Evolutionary conservation across 1,139 yeast genomes (phyloP).

Genomic region (Diutina pseudorugosa): DNA sequence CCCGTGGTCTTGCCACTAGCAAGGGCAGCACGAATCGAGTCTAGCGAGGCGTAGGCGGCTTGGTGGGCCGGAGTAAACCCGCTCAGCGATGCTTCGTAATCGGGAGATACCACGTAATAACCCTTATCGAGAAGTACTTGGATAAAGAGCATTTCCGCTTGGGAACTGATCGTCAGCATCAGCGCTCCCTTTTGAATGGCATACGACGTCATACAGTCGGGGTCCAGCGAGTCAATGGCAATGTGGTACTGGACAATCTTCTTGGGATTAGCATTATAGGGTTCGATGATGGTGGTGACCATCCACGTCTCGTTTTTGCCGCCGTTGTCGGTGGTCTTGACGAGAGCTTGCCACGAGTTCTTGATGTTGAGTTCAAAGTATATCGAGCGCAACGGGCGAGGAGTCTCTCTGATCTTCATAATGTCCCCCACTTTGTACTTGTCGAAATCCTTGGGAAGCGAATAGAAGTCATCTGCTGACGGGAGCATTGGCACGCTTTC

Average conservation of each 20-base stretch:
- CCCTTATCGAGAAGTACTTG: conserved; percentile 16
- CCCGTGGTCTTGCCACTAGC: conserved; percentile 15
- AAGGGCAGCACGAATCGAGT: conserved; percentile 17
- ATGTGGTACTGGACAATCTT: conserved; percentile 20
- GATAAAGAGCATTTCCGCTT: conserved; percentile 16
- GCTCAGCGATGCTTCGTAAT: conserved; percentile 19
- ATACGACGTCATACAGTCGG: conserved; percentile 23
- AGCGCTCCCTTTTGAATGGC: conserved; percentile 15
- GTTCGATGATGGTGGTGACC: conserved; percentile 21
- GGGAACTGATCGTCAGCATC: conserved; percentile 8
- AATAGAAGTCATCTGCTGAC: background rate
- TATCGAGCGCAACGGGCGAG: background rate
- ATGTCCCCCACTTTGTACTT: background rate
- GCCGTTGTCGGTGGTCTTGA: background rate
- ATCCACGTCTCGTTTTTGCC: background rate
- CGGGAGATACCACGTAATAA: conserved; percentile 21
- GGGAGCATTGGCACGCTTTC: background rate
- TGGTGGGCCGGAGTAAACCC: conserved; percentile 19
- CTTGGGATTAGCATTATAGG: conserved; percentile 18
- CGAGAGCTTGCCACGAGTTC: background rate
- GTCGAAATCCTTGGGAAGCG: background rate
- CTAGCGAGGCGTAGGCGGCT: conserved; percentile 18
- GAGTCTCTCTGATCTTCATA: background rate
- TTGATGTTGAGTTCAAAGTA: background rate
- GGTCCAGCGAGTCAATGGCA: conserved; percentile 21